Evolutionary conservation across 2,329 filamentous ascomycete species (phyloP), one percentile per base, ranked within the genome.

Genomic region (Trichoderma atroviride): DNA sequence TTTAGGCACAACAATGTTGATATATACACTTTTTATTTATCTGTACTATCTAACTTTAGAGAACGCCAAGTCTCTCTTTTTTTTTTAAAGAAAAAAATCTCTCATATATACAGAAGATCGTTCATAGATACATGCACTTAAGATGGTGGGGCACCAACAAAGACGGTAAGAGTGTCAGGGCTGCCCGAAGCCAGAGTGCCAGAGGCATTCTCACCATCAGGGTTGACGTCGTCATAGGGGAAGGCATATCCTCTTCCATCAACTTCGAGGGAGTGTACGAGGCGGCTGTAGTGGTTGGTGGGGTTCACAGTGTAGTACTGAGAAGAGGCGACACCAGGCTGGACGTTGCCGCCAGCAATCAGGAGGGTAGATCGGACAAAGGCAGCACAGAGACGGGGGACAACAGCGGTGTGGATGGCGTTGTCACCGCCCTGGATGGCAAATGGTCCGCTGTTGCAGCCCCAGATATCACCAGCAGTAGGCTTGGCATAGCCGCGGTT

Each of bases 211-310:
- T 83, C 79, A 29, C 83, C 86, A 70, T 83, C 81, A 0, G 88
- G 85, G 68, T 87, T 86, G 22, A 92, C 89, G 75, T 92, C 89
- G 74, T 92, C 89, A 73, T 91, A 92, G 0, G 89, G 83, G 74
- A 91, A 92, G 1, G 87, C 85, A 75, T 91, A 92, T 0, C 89
- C 89, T 59, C 82, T 80, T 2, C 84, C 84, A 75, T 91, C 88
- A 6, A 84, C 75, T 78, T 90, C 88, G 60, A 86, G 82, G 37
- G 83, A 77, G 77, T 91, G 89, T 2, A 91, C 83, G 50, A 91
- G 81, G 11, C 87, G 81, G 50, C 86, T 81, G 75, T 89, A 91
- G 75, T 90, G 88, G 73, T 79, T 83, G n/a, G 83, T 84, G 0
- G 83, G 81, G 61, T 78, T 72, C n/a, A 29, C 69, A 3, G 76